Evolutionary conservation across 192 early-diverging fungal genomes (phyloP).

Genomic region (Backusella liffmaniae): DNA sequence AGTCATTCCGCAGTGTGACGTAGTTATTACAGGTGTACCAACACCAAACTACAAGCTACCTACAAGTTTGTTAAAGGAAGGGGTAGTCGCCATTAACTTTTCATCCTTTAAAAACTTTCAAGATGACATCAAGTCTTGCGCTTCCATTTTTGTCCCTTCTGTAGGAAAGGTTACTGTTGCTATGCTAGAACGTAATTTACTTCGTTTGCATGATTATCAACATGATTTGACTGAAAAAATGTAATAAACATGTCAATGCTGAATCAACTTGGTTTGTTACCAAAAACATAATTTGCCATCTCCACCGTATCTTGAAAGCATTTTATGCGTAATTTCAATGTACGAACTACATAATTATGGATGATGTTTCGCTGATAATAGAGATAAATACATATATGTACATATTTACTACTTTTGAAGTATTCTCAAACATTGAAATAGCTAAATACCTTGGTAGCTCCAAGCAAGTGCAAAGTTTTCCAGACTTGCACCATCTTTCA

Average conservation of each 20-base stretch:
- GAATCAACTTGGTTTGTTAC: no score
- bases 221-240: constrained; percentile 26
- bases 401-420: no score
- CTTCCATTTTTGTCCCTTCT: constrained; percentile 92
- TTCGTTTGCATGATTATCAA: constrained; percentile 83
- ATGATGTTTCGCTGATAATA: no score
- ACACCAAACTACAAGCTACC: constrained; percentile 84
- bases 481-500: no score
- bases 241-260: not conserved
- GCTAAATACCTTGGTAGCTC: no score
- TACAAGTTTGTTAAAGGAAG: constrained; percentile 82
- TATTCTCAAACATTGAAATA: no score
- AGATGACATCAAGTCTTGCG: constrained; percentile 86
- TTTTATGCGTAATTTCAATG: no score
- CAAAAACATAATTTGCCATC: no score
- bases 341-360: no score
- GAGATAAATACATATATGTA: no score
- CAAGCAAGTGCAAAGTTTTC: no score
- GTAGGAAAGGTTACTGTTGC: constrained; percentile 99
- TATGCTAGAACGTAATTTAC: constrained; percentile 96
- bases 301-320: no score
- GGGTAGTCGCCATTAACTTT: constrained; percentile 97
- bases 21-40: constrained; percentile 98
- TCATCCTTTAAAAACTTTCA: constrained; percentile 93
- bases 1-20: constrained; percentile 83